phyloP scores from a whole-genome alignment of 2,329 filamentous ascomycete species.

The Colletotrichum sp. region DNA sequence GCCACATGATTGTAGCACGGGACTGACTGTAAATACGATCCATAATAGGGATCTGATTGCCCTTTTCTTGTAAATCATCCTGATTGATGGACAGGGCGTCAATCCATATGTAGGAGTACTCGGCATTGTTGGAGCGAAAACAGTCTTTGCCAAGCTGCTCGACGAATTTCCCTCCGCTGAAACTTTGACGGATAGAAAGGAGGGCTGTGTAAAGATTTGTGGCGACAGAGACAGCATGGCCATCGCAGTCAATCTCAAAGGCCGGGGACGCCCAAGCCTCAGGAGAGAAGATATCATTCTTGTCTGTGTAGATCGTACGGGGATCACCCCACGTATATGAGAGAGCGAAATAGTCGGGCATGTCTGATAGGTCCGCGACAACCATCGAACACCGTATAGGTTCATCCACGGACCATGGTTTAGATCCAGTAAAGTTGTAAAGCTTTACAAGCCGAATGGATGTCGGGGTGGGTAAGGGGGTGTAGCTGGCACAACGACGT shows the following conservation, averaged over 20 bases:
- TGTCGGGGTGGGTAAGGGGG: background rate
- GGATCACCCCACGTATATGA: background rate
- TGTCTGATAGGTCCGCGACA: background rate
- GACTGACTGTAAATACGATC: background rate
- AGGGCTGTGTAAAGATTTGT: background rate
- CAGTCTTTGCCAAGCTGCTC: rapidly evolving
- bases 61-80: background rate
- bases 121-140: background rate
- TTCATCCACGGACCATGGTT: background rate
- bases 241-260: background rate
- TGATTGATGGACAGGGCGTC: background rate
- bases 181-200: rapidly evolving
- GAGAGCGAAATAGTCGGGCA: background rate
- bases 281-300: rapidly evolving
- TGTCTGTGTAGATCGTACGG: background rate
- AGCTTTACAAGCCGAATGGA: background rate
- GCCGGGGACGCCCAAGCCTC: background rate
- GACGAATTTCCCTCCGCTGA: background rate
- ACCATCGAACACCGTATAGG: background rate
- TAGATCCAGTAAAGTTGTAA: background rate
- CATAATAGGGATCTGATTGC: background rate
- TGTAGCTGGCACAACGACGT: rapidly evolving
- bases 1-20: background rate
- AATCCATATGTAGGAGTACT: background rate
- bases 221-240: background rate